A percentile compares a stretch with the other conserved stretches of the same genome.
These are phyloP conservation scores for Naganishia liquefaciens DNA, from an alignment of 1,284 basidiomycete species.

Conservation along the genomic window DNA sequence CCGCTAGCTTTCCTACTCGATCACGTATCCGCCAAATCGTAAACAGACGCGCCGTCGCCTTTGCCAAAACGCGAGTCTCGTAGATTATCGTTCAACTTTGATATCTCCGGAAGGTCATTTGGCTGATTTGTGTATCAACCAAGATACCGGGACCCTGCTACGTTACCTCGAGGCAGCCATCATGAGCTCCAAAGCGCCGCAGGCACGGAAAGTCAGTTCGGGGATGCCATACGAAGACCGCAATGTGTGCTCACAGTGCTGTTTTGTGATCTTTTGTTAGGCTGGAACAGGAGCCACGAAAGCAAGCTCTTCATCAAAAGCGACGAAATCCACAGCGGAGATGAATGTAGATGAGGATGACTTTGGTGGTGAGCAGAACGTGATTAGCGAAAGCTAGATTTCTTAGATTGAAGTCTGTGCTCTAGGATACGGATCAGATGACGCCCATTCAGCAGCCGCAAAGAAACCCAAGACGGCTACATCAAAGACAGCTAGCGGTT, in stretches of 20 bases:
- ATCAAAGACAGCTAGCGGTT: conserved; percentile 2
- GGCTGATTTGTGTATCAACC: too few species aligned
- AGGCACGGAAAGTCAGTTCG: conserved; percentile 3
- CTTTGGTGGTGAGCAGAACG: conserved; percentile 15
- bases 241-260: neutral
- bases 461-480: conserved; percentile 13
- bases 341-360: conserved; percentile 14
- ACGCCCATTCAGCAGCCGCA: neutral
- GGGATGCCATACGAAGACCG: too few species aligned
- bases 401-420: neutral
- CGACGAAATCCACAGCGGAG: neutral
- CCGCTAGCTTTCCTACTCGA: conserved; percentile 1
- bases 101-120: neutral
- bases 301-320: neutral
- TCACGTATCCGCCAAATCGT: conserved; percentile 1
- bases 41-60: conserved; percentile 5
- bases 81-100: conserved; percentile 15
- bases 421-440: conserved; percentile 17
- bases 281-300: neutral
- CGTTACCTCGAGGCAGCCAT: too few species aligned
- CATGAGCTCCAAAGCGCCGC: conserved; percentile 18
- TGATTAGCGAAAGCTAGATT: neutral
- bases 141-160: too few species aligned
- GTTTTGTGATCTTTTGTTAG: neutral
- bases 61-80: neutral